Conservation (phyloP, 768 basidiomycete species). For the Russula virescens region DNA sequence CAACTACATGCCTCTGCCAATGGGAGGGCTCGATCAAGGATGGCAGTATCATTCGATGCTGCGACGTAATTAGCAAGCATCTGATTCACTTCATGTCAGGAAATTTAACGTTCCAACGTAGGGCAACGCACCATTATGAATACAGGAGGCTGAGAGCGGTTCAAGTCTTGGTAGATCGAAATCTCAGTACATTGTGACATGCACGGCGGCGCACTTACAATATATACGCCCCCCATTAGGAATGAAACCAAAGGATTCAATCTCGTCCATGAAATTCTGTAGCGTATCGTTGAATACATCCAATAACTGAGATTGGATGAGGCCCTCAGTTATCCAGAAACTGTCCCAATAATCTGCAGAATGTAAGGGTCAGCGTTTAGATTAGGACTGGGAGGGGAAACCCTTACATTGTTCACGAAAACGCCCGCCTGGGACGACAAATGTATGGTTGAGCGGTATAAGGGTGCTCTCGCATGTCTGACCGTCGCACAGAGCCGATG, state of each 20-base stretch:
- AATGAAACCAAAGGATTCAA: conserved; percentile 80
- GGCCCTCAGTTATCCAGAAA: conserved; percentile 84
- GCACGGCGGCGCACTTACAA: conserved; percentile 38
- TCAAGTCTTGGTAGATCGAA: conserved; percentile 47
- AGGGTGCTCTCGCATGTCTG: conserved; percentile 72
- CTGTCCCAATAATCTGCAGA: conserved; percentile 55
- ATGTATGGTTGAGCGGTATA: conserved; percentile 87
- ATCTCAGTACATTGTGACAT: not conserved
- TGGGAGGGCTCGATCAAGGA: conserved; percentile 76
- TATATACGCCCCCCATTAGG: conserved; percentile 94
- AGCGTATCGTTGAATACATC: conserved; percentile 69
- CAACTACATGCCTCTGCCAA: conserved; percentile 57
- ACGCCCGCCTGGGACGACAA: conserved; percentile 83
- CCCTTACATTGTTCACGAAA: conserved; percentile 80
- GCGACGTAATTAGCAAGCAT: conserved; percentile 87
- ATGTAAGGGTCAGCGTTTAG: not conserved
- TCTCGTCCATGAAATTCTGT: conserved; percentile 93
- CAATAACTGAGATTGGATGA: conserved; percentile 75
- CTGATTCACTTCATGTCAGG: conserved; percentile 33
- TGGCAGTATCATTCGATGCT: conserved; percentile 63
- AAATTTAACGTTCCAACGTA: not conserved
- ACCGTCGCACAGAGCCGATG: conserved; percentile 54
- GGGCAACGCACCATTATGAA: conserved; percentile 61
- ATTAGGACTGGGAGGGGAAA: conserved; percentile 11
- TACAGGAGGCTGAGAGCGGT: conserved; percentile 89